Conservation (phyloP, 805 yeast genomes). For the Kluyveromyces dobzhanskii region DNA sequence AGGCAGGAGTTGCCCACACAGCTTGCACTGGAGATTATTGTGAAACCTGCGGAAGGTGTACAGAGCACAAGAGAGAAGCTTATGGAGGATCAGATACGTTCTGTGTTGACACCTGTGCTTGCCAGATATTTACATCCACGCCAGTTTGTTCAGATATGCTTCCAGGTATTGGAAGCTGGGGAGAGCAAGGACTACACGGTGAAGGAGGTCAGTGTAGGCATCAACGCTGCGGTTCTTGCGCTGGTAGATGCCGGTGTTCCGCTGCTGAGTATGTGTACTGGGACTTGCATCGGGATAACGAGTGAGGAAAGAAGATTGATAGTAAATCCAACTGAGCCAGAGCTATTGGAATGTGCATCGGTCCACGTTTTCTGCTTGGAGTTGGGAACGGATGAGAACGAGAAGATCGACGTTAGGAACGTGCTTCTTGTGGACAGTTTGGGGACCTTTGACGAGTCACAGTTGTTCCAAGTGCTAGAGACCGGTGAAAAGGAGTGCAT, state of each 20-base stretch:
- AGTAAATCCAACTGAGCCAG: constrained; percentile 39
- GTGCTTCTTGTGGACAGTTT: constrained; percentile 63
- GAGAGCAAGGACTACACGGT: constrained; percentile 25
- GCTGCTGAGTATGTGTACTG: constrained; percentile 51
- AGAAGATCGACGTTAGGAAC: constrained; percentile 33
- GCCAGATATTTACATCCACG: constrained; percentile 66
- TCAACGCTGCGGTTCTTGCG: constrained; percentile 70
- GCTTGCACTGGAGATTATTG: constrained; percentile 68
- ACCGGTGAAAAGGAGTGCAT: constrained; percentile 41
- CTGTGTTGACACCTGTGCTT: constrained; percentile 53
- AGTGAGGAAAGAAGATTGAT: constrained; percentile 26
- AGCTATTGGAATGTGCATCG: constrained; percentile 40
- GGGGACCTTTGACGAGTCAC: constrained; percentile 57
- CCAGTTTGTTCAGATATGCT: constrained; percentile 61
- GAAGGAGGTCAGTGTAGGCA: constrained; percentile 55
- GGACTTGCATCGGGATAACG: constrained; percentile 40
- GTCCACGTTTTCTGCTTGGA: constrained; percentile 61
- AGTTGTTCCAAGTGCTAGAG: constrained; percentile 46
- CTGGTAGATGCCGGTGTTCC: constrained; percentile 75
- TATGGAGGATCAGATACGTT: constrained; percentile 61
- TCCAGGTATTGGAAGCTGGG: constrained; percentile 49
- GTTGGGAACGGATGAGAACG: constrained; percentile 35
- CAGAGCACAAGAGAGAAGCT: constrained; percentile 68
- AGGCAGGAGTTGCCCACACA: constrained; percentile 79
- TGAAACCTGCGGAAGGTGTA: constrained; percentile 72